Evolutionary conservation across 2,329 filamentous ascomycete genomes (phyloP).

Genomic region (Pseudohalonectria lignicola): DNA sequence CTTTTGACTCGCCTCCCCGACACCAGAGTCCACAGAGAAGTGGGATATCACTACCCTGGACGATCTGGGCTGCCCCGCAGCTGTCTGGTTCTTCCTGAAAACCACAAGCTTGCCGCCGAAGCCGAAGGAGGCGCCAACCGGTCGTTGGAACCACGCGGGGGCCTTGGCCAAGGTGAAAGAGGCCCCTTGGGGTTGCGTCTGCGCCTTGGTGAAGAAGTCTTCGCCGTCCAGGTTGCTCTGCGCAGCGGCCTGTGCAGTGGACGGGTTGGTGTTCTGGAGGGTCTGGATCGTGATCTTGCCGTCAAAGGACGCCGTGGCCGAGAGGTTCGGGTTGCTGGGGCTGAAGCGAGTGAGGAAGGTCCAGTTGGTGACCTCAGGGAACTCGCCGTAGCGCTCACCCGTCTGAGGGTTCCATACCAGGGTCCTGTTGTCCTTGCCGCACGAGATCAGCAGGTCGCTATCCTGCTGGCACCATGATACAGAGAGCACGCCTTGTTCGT

Average conservation of each 20-base stretch:
- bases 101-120: conserved; percentile 89
- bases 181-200: conserved; percentile 80
- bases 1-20: conserved; percentile 73
- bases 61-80: conserved; percentile 50
- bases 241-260: conserved; percentile 54
- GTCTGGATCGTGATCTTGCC: conserved; percentile 93
- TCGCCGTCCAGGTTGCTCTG: conserved; percentile 73
- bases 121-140: conserved; percentile 79
- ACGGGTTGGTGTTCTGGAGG: conserved; percentile 81
- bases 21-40: conserved; percentile 79
- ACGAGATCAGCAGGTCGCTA: conserved; percentile 77
- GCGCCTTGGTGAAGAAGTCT: conserved; percentile 92
- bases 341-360: conserved; percentile 94
- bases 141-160: conserved; percentile 82
- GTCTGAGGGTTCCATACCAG: conserved; percentile 95
- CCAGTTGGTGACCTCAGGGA: conserved; percentile 98
- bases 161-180: conserved; percentile 80
- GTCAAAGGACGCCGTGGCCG: conserved; percentile 93
- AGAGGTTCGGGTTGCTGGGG: conserved; percentile 81
- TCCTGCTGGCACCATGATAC: conserved; percentile 94
- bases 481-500: conserved; percentile 87
- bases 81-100: conserved; percentile 49
- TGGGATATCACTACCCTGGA: conserved; percentile 77
- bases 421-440: conserved; percentile 92
- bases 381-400: conserved; percentile 78